Percentiles rank a stretch among this genome's conserved stretches.
phyloP scores from a whole-genome alignment of 345 rosid species.

The Pelargonium nanum region DNA sequence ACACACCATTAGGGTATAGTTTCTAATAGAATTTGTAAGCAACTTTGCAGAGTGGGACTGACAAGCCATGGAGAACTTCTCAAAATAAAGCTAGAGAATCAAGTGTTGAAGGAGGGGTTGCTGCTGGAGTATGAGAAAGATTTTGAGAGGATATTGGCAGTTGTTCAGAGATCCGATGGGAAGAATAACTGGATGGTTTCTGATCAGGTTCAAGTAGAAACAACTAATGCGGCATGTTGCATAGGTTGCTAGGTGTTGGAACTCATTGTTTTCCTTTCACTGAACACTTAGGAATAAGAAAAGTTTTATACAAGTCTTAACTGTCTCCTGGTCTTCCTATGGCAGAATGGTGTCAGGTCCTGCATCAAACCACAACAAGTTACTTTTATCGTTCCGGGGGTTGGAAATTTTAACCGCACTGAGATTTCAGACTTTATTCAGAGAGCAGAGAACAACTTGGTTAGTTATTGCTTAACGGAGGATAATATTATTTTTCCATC shows the following conservation, averaged over 20 bases:
- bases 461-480: constrained; percentile 15
- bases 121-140: constrained; percentile 90
- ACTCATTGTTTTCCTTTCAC: constrained; percentile 6
- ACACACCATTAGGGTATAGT: neutral
- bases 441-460: constrained; percentile 72
- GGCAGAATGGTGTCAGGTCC: constrained; percentile 65
- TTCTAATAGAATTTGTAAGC: constrained; percentile 4
- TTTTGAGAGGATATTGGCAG: constrained; percentile 63
- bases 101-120: constrained; percentile 47
- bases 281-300: neutral
- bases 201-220: constrained; percentile 76
- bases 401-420: constrained; percentile 57
- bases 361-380: constrained; percentile 86
- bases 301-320: constrained; percentile 1
- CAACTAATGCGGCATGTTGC: constrained; percentile 35
- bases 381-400: constrained; percentile 73
- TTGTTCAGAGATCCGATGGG: constrained; percentile 80
- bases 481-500: neutral
- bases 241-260: constrained; percentile 46
- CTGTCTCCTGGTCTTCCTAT: constrained; percentile 4
- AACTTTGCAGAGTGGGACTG: constrained; percentile 40
- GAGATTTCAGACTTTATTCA: constrained; percentile 51
- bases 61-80: constrained; percentile 60
- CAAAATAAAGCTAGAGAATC: constrained; percentile 55
- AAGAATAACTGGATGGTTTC: constrained; percentile 98